Percentiles rank a stretch among this genome's conserved stretches.
Conservation (phyloP, 1,284 basidiomycete species). For the Boletus semigastroideus region DNA sequence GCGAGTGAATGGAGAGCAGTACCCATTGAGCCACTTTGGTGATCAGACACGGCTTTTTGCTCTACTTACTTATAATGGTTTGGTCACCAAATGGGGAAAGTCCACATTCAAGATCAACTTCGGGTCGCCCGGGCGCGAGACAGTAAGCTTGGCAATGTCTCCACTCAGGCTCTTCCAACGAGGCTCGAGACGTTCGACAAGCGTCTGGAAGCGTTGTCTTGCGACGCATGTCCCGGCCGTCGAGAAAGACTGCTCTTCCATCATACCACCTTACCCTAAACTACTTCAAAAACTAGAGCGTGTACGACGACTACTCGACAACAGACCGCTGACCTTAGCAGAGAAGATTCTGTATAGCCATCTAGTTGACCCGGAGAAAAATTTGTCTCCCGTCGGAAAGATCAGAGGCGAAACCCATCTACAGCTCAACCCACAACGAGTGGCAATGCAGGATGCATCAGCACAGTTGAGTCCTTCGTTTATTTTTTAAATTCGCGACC, state of each 20-base stretch:
- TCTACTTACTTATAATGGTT: no score
- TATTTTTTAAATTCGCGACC: neutral
- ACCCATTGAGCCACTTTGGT: slow-evolving; percentile 60
- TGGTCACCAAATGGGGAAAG: slow-evolving; percentile 3
- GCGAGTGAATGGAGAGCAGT: slow-evolving; percentile 59
- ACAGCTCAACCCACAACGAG: slow-evolving; percentile 88
- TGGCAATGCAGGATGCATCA: slow-evolving; percentile 99
- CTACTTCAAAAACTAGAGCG: slow-evolving; percentile 75
- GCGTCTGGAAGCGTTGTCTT: slow-evolving; percentile 36
- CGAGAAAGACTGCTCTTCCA: slow-evolving; percentile 73
- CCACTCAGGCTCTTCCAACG: slow-evolving; percentile 17
- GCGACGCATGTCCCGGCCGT: slow-evolving; percentile 54
- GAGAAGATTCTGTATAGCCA: slow-evolving; percentile 99
- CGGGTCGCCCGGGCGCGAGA: neutral
- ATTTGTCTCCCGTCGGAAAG: slow-evolving; percentile 62
- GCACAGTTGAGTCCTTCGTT: slow-evolving; percentile 71
- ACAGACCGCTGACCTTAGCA: slow-evolving; percentile 82
- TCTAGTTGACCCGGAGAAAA: slow-evolving; percentile 77
- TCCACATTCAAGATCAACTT: neutral
- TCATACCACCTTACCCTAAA: slow-evolving; percentile 86
- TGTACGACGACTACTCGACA: slow-evolving; percentile 70
- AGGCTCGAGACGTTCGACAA: slow-evolving; percentile 7
- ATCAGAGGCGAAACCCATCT: slow-evolving; percentile 89
- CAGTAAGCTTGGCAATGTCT: slow-evolving; percentile 16
- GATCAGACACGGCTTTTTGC: no score